A percentile compares a stretch with the other conserved stretches of the same genome.
These are phyloP conservation scores for Euphorbia peplus DNA, from an alignment of 345 rosid species.

Conservation along the genomic window DNA sequence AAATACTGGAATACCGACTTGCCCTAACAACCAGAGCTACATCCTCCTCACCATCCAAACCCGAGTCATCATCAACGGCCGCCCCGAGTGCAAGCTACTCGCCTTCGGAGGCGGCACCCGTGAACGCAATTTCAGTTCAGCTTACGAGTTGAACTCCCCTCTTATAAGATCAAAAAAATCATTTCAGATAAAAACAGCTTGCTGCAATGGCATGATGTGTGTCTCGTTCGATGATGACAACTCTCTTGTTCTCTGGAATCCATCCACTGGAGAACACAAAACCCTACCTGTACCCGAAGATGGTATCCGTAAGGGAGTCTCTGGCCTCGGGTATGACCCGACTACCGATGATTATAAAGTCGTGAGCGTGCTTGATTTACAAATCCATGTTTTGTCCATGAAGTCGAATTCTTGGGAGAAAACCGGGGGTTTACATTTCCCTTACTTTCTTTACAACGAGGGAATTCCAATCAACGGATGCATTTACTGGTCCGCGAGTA, in stretches of 20 bases:
- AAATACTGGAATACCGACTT: background rate
- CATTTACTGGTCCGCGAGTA: too few relatives aligned
- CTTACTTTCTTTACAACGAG: too few relatives aligned
- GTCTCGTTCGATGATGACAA: background rate
- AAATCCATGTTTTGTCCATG: too few relatives aligned
- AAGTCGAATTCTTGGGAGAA: too few relatives aligned
- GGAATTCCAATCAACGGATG: too few relatives aligned
- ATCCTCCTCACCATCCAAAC: too few relatives aligned
- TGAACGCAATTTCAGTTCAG: constrained; percentile 7
- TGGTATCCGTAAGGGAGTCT: background rate
- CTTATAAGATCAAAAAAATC: too few relatives aligned
- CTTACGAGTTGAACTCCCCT: too few relatives aligned
- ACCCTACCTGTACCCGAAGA: background rate
- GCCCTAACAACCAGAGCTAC: constrained; percentile 7
- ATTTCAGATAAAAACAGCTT: constrained; percentile 4
- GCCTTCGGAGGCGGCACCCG: background rate
- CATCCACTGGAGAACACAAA: constrained; percentile 3
- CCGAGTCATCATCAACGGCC: too few relatives aligned
- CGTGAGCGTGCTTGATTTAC: too few relatives aligned
- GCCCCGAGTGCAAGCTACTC: background rate
- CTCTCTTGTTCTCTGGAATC: constrained; percentile 8
- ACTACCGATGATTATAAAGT: constrained; percentile 16
- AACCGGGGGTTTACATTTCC: too few relatives aligned
- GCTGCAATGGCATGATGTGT: constrained; percentile 15
- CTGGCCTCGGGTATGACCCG: constrained; percentile 11